A percentile compares a stretch with the other conserved stretches of the same genome.
Conservation (phyloP, 2,329 filamentous ascomycete genomes). For the Pyrenochaeta sp. region DNA sequence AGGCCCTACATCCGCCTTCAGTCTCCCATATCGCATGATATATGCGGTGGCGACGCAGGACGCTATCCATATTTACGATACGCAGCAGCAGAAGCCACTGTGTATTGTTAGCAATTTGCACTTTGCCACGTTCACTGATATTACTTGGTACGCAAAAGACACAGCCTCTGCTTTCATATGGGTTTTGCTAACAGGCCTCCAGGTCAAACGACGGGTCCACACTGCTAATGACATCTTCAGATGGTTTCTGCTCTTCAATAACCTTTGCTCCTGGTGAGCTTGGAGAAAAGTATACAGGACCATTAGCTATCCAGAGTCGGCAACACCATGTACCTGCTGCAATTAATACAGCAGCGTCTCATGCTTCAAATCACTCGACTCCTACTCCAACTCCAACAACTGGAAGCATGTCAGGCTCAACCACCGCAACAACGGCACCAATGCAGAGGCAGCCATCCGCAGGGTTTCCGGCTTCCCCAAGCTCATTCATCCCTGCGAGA, state of each 20-base stretch:
- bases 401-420: constrained; percentile 65
- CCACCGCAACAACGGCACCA: constrained; percentile 60
- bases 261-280: constrained; percentile 86
- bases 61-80: constrained; percentile 93
- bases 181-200: constrained; percentile 25
- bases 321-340: constrained; percentile 46
- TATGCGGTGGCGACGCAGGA: constrained; percentile 98
- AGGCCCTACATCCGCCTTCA: constrained; percentile 72
- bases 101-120: constrained; percentile 97
- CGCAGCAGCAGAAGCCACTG: constrained; percentile 91
- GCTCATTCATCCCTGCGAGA: constrained; percentile 63
- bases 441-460: constrained; percentile 61
- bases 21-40: constrained; percentile 89
- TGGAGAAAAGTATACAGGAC: constrained; percentile 79
- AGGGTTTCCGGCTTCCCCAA: constrained; percentile 65
- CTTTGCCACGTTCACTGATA: constrained; percentile 95
- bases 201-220: constrained; percentile 81
- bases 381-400: constrained; percentile 76
- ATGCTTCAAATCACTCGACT: constrained; percentile 68
- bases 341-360: constrained; percentile 52
- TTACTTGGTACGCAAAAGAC: constrained; percentile 77
- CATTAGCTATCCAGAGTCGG: constrained; percentile 54
- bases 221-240: constrained; percentile 94
- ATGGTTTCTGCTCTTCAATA: constrained; percentile 94
- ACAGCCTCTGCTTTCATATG: neutral